These are phyloP conservation scores for Talaromyces nanjingensis DNA, from an alignment of 495 filamentous ascomycete species.

Conservation along the genomic window DNA sequence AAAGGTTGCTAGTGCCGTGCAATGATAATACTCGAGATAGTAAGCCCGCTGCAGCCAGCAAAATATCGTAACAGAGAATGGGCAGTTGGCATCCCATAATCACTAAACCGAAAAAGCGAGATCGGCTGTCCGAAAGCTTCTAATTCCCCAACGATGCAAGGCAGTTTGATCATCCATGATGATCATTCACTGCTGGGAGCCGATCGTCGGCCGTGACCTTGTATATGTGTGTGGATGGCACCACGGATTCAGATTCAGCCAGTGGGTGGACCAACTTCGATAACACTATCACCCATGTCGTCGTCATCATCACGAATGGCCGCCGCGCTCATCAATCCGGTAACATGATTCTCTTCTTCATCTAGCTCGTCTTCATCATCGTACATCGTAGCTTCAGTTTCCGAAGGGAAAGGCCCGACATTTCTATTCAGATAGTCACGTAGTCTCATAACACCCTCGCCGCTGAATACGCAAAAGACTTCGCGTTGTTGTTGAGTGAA, in stretches of 20 bases:
- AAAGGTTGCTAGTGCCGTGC: conserved; percentile 4
- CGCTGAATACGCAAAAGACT: conserved; percentile 97
- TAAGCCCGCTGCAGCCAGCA: not conserved
- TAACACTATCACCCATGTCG: conserved; percentile 29
- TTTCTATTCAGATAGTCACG: conserved; percentile 66
- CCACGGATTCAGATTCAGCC: conserved; percentile 21
- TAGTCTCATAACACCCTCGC: conserved; percentile 69
- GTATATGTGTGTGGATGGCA: not conserved
- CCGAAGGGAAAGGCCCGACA: conserved; percentile 21
- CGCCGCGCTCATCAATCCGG: conserved; percentile 48
- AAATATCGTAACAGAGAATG: not conserved
- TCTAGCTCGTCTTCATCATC: conserved; percentile 51
- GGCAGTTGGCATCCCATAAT: conserved; percentile 1
- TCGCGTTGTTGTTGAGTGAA: conserved; percentile 93
- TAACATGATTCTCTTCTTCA: conserved; percentile 47
- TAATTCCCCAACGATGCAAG: not conserved
- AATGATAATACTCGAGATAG: conserved; percentile 8
- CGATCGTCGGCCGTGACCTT: not conserved
- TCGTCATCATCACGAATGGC: conserved; percentile 46
- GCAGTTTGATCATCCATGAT: not conserved
- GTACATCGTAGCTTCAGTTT: conserved; percentile 46
- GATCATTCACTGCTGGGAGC: not conserved
- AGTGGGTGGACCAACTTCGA: conserved; percentile 35
- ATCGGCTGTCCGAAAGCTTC: not conserved
- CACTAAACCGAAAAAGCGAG: not conserved